Evolutionary conservation across 2,329 filamentous ascomycete species (phyloP).

Genomic region (Passalora sequoiae): DNA sequence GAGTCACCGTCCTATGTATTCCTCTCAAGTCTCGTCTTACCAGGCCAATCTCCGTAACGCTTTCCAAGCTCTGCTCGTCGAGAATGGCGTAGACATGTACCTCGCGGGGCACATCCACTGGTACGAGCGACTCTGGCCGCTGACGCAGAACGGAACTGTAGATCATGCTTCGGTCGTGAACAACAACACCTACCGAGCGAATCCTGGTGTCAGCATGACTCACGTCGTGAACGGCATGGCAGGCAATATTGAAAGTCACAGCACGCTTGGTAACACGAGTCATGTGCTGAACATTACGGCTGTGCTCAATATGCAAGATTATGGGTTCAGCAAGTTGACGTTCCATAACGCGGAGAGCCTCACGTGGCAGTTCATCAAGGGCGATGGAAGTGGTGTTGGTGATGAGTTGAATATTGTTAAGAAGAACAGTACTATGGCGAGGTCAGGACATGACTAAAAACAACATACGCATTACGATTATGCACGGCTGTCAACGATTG

Average conservation of each 20-base stretch:
- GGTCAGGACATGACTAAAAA: neutral
- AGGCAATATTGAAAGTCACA: slow-evolving; percentile 50
- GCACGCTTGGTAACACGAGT: slow-evolving; percentile 35
- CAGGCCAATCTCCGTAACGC: slow-evolving; percentile 42
- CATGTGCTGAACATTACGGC: slow-evolving; percentile 40
- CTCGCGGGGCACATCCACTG: slow-evolving; percentile 43
- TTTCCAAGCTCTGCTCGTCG: slow-evolving; percentile 43
- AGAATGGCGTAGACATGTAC: slow-evolving; percentile 46
- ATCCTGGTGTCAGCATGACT: slow-evolving; percentile 46
- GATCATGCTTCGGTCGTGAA: slow-evolving; percentile 40
- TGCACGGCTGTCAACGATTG: too few relatives aligned
- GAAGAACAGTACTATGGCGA: slow-evolving; percentile 6
- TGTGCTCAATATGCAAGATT: slow-evolving; percentile 44
- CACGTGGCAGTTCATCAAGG: slow-evolving; percentile 46
- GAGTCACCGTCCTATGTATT: slow-evolving; percentile 49
- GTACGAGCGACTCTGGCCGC: slow-evolving; percentile 43
- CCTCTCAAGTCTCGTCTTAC: slow-evolving; percentile 42
- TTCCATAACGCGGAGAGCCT: slow-evolving; percentile 39
- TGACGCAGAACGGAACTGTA: slow-evolving; percentile 40
- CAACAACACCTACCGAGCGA: slow-evolving; percentile 47
- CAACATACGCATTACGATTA: neutral
- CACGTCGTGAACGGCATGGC: slow-evolving; percentile 52
- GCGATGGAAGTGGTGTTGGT: slow-evolving; percentile 28
- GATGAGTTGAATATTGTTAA: slow-evolving; percentile 24
- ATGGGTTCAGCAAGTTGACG: slow-evolving; percentile 47